Conservation (phyloP, 2,329 filamentous ascomycete genomes). For the Pseudogymnoascus sp. region DNA sequence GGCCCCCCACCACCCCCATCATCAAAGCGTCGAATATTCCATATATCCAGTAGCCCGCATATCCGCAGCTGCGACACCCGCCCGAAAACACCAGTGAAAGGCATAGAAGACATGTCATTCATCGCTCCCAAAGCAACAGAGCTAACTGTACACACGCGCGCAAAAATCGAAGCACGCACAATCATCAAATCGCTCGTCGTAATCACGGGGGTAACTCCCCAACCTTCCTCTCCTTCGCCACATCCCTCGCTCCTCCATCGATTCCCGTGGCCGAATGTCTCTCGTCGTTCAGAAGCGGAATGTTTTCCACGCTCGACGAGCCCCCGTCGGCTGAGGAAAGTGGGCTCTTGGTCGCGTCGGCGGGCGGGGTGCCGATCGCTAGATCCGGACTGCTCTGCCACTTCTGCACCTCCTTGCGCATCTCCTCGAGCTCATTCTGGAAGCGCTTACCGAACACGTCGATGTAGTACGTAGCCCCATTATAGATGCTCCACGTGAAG, state of each 20-base stretch:
- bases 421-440: slow-evolving; percentile 86
- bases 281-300: slow-evolving; percentile 48
- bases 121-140: not conserved
- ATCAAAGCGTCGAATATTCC: not conserved
- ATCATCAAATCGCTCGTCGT: not conserved
- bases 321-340: not conserved
- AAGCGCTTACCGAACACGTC: slow-evolving; percentile 96
- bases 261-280: slow-evolving; percentile 33
- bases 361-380: slow-evolving; percentile 29
- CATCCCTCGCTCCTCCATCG: slow-evolving; percentile 40
- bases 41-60: not conserved
- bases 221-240: slow-evolving; percentile 41
- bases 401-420: slow-evolving; percentile 81
- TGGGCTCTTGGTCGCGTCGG: slow-evolving; percentile 31
- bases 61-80: not conserved
- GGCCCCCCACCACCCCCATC: not conserved
- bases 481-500: slow-evolving; percentile 95
- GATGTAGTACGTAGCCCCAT: slow-evolving; percentile 95
- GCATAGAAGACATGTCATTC: not conserved
- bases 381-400: slow-evolving; percentile 64
- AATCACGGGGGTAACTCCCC: not conserved
- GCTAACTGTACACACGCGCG: not conserved
- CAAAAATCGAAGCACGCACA: not conserved
- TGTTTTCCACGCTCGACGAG: slow-evolving; percentile 40
- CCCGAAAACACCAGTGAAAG: not conserved